A percentile compares a stretch with the other conserved stretches of the same genome.
phyloP scores from a whole-genome alignment of 495 filamentous ascomycete genomes.

The Hypoxylon lienhwacheense region DNA sequence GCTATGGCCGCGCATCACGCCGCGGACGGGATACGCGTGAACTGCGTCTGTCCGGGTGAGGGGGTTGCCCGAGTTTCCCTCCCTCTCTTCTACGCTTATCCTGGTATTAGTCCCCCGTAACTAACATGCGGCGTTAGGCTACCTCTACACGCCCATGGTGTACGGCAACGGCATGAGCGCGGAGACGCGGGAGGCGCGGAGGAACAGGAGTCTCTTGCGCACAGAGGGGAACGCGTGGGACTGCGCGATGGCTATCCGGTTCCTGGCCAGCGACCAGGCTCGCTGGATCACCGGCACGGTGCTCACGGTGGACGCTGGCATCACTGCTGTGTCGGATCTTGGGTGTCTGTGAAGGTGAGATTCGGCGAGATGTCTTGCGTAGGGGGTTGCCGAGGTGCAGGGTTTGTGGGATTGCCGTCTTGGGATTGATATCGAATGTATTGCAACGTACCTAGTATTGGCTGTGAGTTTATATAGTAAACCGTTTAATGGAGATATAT shows the following conservation, averaged over 20 bases:
- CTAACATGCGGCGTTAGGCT: constrained; percentile 33
- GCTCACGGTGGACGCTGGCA: constrained; percentile 55
- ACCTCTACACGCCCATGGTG: constrained; percentile 66
- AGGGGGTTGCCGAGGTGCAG: no score
- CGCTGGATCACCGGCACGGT: constrained; percentile 55
- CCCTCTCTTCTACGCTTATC: not conserved
- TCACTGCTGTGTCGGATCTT: constrained; percentile 36
- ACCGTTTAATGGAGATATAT: no score
- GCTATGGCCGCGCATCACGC: constrained; percentile 63
- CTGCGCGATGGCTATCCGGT: constrained; percentile 40
- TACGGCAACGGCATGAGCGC: constrained; percentile 55
- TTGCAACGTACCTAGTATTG: no score
- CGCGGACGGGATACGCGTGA: constrained; percentile 55
- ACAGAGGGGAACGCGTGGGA: constrained; percentile 62
- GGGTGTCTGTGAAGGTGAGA: constrained; percentile 20
- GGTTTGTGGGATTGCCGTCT: no score
- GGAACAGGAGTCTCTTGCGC: constrained; percentile 52
- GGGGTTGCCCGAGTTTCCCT: not conserved
- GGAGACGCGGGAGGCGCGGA: constrained; percentile 50
- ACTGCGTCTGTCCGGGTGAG: constrained; percentile 61
- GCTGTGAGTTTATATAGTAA: no score
- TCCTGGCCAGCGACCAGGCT: constrained; percentile 51
- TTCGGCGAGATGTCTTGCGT: no score
- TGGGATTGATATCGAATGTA: no score
- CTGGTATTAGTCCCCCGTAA: not conserved